These are phyloP conservation scores for Suillus decipiens DNA, from an alignment of 768 basidiomycete species.

Conservation along the genomic window DNA sequence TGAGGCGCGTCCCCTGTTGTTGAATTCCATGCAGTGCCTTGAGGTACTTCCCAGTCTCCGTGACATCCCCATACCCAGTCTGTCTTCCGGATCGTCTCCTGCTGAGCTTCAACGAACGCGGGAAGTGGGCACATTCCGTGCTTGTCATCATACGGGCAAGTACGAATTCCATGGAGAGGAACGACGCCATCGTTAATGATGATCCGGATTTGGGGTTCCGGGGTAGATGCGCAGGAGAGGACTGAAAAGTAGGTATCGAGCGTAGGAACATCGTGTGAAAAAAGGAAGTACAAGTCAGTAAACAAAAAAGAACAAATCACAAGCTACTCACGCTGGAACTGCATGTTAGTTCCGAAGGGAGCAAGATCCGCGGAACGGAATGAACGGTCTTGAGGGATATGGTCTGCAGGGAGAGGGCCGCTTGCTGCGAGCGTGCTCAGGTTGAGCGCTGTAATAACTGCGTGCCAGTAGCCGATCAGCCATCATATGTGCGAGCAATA, in stretches of 20 bases:
- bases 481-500: neutral
- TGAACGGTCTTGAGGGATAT: slow-evolving; percentile 52
- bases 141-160: slow-evolving; percentile 59
- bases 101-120: slow-evolving; percentile 70
- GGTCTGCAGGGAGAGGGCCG: slow-evolving; percentile 78
- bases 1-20: neutral
- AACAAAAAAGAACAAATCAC: neutral
- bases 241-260: slow-evolving; percentile 42
- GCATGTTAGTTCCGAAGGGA: slow-evolving; percentile 87
- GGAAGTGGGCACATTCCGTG: slow-evolving; percentile 74
- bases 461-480: slow-evolving; percentile 7
- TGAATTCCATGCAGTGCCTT: neutral
- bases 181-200: slow-evolving; percentile 88
- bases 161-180: slow-evolving; percentile 75
- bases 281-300: neutral
- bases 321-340: slow-evolving; percentile 73
- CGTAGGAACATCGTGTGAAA: neutral
- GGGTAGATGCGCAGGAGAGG: slow-evolving; percentile 30
- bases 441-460: slow-evolving; percentile 85
- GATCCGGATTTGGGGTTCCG: slow-evolving; percentile 56
- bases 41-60: slow-evolving; percentile 66
- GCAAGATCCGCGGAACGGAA: slow-evolving; percentile 79
- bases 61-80: slow-evolving; percentile 79
- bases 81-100: slow-evolving; percentile 60
- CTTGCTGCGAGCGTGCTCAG: slow-evolving; percentile 66